These are phyloP conservation scores for Leucogyrophana mollusca DNA, from an alignment of 768 basidiomycete species.

Conservation along the genomic window DNA sequence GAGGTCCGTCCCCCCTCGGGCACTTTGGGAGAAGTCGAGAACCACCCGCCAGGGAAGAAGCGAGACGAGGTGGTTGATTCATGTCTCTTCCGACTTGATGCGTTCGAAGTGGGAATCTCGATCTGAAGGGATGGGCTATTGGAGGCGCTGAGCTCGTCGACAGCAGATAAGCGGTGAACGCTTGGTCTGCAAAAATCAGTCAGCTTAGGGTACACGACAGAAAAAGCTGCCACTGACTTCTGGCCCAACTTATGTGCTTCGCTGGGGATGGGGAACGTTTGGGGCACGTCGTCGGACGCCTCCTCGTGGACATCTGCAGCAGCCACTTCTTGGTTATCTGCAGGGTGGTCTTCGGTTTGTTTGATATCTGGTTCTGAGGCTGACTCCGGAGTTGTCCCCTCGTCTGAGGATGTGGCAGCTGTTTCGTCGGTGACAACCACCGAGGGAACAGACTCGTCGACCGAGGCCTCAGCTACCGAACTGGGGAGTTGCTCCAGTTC, in stretches of 20 bases:
- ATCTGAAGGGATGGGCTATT: slow-evolving; percentile 6
- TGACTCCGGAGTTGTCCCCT: too few species aligned
- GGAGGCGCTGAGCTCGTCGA: slow-evolving; percentile 8
- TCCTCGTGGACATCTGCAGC: too few species aligned
- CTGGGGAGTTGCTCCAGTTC: slow-evolving; percentile 5
- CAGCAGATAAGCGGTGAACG: slow-evolving; percentile 2
- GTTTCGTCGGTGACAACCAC: neutral
- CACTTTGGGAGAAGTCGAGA: slow-evolving; percentile 34
- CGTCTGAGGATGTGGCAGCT: neutral
- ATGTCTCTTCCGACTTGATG: slow-evolving; percentile 33
- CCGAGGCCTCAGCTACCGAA: neutral
- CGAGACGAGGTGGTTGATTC: slow-evolving; percentile 56
- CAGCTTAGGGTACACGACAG: neutral
- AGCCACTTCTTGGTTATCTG: neutral
- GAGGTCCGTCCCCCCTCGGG: slow-evolving; percentile 44
- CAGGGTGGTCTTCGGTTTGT: neutral
- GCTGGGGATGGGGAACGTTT: slow-evolving; percentile 15
- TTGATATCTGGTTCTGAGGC: too few species aligned
- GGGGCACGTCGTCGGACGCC: slow-evolving; percentile 3
- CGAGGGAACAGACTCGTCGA: neutral
- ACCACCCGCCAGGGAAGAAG: slow-evolving; percentile 59
- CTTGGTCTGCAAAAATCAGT: slow-evolving; percentile 2
- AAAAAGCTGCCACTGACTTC: slow-evolving; percentile 9
- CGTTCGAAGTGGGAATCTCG: slow-evolving; percentile 13
- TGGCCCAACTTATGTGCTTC: slow-evolving; percentile 5